Evolutionary conservation across 257 asterid genomes (phyloP).

Genomic region (Forsythia viridissima): DNA sequence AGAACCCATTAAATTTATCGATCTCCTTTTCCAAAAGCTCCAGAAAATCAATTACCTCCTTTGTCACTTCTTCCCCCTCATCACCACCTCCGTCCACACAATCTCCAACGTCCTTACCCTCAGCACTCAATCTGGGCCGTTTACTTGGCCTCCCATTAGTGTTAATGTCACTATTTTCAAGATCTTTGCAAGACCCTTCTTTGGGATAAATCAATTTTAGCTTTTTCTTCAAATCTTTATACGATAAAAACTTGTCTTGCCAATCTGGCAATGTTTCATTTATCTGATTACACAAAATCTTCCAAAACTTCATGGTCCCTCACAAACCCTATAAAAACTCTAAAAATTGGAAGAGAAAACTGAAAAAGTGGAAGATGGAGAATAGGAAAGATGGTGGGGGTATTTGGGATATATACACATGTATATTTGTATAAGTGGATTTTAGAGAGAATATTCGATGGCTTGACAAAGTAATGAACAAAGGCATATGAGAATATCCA

Average conservation of each 20-base stretch:
- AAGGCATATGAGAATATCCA: conserved; percentile 36
- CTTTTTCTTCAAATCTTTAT: conserved; percentile 54
- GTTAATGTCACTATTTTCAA: neutral
- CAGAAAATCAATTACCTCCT: conserved; percentile 44
- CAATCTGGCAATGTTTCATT: conserved; percentile 53
- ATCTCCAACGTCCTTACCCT: conserved; percentile 15
- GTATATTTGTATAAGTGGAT: conserved; percentile 20
- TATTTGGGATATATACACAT: neutral
- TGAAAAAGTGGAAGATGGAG: conserved; percentile 4
- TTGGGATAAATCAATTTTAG: conserved; percentile 40
- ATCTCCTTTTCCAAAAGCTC: conserved; percentile 44
- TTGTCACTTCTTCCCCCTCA: conserved; percentile 21
- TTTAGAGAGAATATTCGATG: conserved; percentile 33
- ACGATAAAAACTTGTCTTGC: conserved; percentile 55
- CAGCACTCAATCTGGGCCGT: conserved; percentile 35
- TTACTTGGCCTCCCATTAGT: conserved; percentile 30
- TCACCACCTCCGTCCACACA: conserved; percentile 23
- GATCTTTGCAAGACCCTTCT: conserved; percentile 13
- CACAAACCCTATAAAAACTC: neutral
- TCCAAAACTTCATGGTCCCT: conserved; percentile 54
- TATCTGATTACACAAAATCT: conserved; percentile 45
- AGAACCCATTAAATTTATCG: conserved; percentile 49
- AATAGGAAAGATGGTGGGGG: neutral
- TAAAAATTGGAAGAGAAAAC: neutral
- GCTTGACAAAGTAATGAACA: conserved; percentile 28